A percentile compares a stretch with the other conserved stretches of the same genome.
Evolutionary conservation across 257 asterid genomes (phyloP).

Genomic region (Gynochthodes officinalis): DNA sequence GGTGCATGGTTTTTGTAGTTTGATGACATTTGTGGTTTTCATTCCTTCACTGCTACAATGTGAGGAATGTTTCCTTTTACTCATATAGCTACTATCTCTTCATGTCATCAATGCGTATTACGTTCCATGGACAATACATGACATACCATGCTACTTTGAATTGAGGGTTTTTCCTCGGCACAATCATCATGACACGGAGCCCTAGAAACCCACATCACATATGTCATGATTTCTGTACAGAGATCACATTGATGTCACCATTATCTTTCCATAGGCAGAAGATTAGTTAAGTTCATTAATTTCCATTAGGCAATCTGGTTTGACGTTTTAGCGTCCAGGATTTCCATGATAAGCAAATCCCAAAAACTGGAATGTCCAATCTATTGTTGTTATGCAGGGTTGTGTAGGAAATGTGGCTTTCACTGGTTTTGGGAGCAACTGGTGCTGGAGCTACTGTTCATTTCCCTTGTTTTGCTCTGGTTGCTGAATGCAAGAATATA

Average conservation of each 20-base stretch:
- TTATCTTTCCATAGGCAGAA: constrained; percentile 15
- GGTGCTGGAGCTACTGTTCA: constrained; percentile 20
- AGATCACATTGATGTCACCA: constrained; percentile 11
- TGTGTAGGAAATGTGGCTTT: constrained; percentile 12
- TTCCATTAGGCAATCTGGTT: constrained; percentile 14
- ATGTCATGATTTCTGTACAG: constrained; percentile 7
- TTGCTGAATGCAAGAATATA: constrained; percentile 7
- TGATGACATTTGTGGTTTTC: constrained; percentile 9
- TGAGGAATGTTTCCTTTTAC: constrained; percentile 10
- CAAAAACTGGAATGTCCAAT: constrained; percentile 27
- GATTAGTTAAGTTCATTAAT: constrained; percentile 5
- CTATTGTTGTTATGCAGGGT: constrained; percentile 37
- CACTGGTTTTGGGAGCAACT: constrained; percentile 15
- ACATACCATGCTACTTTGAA: constrained; percentile 14
- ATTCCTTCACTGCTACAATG: neutral
- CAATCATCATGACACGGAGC: constrained; percentile 20
- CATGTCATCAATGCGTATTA: neutral
- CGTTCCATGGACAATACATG: constrained; percentile 11
- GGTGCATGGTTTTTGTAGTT: constrained; percentile 26
- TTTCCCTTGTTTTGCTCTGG: constrained; percentile 21
- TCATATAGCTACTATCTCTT: constrained; percentile 4
- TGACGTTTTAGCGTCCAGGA: constrained; percentile 22
- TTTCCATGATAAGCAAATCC: constrained; percentile 19
- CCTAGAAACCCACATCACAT: constrained; percentile 15
- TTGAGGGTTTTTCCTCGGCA: constrained; percentile 23